Evolutionary conservation across 1,284 basidiomycete genomes (phyloP).

Genomic region (Ustilago loliicola): DNA sequence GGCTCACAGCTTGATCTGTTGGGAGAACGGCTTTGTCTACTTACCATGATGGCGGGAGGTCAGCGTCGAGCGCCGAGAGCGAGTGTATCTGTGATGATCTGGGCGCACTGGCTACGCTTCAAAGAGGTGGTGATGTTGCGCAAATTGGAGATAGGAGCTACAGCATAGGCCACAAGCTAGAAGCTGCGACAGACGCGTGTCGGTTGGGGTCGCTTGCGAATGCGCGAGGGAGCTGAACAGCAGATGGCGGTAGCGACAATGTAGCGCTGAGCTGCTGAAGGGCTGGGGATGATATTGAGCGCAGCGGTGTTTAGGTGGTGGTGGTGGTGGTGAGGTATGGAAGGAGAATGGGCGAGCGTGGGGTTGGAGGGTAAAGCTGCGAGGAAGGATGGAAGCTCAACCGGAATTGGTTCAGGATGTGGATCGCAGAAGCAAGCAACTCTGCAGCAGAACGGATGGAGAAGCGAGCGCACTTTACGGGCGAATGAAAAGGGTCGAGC

Average conservation of each 20-base stretch:
- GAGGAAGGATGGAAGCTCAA: conserved; percentile 1
- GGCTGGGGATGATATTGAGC: too few relatives aligned
- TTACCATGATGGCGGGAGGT: conserved; percentile 41
- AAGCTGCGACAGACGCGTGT: neutral
- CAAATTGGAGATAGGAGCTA: neutral
- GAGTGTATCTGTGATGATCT: neutral
- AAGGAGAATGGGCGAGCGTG: neutral
- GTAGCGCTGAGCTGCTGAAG: too few relatives aligned
- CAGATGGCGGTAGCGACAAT: neutral
- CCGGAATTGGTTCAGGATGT: conserved; percentile 11
- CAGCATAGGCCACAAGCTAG: conserved; percentile 9
- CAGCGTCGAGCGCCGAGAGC: conserved; percentile 24
- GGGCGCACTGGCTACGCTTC: neutral
- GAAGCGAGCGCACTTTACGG: neutral
- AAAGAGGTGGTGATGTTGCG: neutral
- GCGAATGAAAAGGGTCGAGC: conserved; percentile 4
- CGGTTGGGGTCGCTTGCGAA: neutral
- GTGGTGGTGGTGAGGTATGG: neutral
- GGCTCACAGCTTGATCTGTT: neutral
- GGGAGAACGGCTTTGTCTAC: neutral
- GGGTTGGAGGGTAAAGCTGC: neutral
- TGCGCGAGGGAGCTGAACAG: neutral
- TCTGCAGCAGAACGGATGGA: neutral
- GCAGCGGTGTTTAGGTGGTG: too few relatives aligned
- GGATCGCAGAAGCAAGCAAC: conserved; percentile 9